Conservation (phyloP, 306 rosid genomes). For the Cajanus cajan region DNA sequence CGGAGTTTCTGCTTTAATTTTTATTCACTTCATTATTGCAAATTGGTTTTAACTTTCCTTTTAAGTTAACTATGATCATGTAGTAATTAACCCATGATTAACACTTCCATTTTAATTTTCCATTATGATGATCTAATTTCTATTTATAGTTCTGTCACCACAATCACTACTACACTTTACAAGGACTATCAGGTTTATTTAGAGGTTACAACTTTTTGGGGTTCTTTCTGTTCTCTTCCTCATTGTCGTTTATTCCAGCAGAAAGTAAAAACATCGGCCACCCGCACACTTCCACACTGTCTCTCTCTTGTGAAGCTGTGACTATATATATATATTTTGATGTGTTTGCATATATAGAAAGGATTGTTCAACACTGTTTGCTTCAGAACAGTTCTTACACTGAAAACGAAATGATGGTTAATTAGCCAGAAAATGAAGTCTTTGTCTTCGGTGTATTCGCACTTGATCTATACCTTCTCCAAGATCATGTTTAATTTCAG, state of each 20-base stretch:
- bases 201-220: background rate
- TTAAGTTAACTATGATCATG: background rate
- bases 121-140: background rate
- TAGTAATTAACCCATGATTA: background rate
- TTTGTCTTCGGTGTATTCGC: background rate
- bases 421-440: background rate
- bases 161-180: background rate
- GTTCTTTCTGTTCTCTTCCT: background rate
- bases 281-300: background rate
- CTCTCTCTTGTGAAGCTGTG: background rate
- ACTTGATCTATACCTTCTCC: background rate
- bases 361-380: background rate
- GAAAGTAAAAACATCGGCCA: background rate
- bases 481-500: background rate
- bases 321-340: no score
- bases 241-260: background rate
- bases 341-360: no score
- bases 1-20: background rate
- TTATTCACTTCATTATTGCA: background rate
- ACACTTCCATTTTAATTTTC: background rate
- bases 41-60: background rate
- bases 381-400: background rate
- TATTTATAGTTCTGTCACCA: background rate
- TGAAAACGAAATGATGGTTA: background rate
- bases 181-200: background rate